Evolutionary conservation across 768 basidiomycete genomes (phyloP), one percentile per base, ranked within the genome.

Genomic region (Lepiota subincarnata): DNA sequence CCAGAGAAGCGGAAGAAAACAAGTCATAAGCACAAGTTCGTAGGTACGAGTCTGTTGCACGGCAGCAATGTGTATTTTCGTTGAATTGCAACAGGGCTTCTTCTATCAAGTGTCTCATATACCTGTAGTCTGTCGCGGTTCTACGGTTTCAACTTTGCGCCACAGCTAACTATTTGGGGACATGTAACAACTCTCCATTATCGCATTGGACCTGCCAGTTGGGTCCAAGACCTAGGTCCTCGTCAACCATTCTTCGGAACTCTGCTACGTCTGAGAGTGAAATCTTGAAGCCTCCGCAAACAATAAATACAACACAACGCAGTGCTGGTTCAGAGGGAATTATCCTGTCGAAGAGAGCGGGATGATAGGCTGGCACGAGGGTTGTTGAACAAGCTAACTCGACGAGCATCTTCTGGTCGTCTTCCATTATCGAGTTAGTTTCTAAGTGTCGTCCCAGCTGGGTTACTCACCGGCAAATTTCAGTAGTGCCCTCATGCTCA

Each of bases 311-410:
- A n/a, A 83, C 72, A 0, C 66, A 70, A 26, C 71, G 67, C 43
- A 60, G 56, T 34, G 62, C 53, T 20, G 54, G 34, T 39, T 59
- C 67, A 31, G 59, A 59, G n/a, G 76, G 73, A 2, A 83, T 69
- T 18, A 85, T 56, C 40, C 65, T 74, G 54, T 79, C 66, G 61
- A 91, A 82, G 22, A 90, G 67, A 4, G 69, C 65, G 1, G 67
- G 73, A 28, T 76, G 77, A 62, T 89, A 91, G 1, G 81, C 87
- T 1, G 86, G 78, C 1, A 78, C 74, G 6, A 92, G 72, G 2
- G 88, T 82, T 6, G 85, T 82, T 4, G 87, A 75, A 57, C 88
- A 89, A 1, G 89, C 84, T 19, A 91, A 72, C 60, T 92, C 88
- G 8, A 87, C 80, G 20, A 90, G 71, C 52, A 83, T 70, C 65